These are phyloP conservation scores for Trametes cinnabarina DNA, from an alignment of 768 basidiomycete species.

Conservation along the genomic window DNA sequence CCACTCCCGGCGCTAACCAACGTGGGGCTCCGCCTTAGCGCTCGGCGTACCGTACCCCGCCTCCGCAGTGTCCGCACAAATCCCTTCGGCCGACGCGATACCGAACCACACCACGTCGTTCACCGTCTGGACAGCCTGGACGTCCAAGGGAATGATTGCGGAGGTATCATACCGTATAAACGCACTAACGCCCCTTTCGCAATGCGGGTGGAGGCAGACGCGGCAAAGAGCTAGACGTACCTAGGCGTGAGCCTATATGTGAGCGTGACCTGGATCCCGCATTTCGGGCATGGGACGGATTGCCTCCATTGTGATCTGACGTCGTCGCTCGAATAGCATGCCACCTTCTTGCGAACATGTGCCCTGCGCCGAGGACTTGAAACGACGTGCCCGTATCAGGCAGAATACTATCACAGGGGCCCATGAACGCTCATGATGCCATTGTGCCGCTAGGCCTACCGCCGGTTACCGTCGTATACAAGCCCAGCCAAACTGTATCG, in stretches of 20 bases:
- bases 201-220: not conserved
- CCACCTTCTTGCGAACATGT: not conserved
- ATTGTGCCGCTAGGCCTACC: constrained; percentile 39
- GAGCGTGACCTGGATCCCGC: not conserved
- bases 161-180: constrained; percentile 7
- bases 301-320: not conserved
- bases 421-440: not conserved
- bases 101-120: not conserved
- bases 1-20: constrained; percentile 7
- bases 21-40: constrained; percentile 18
- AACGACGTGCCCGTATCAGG: not conserved
- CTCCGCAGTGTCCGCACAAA: constrained; percentile 5
- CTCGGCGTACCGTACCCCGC: constrained; percentile 17
- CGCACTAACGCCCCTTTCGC: constrained; percentile 13
- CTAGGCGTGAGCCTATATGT: not conserved
- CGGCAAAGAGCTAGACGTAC: not conserved
- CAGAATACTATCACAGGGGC: not conserved
- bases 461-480: constrained; percentile 89
- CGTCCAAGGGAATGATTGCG: not conserved
- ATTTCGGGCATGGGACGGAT: constrained; percentile 10
- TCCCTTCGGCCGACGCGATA: constrained; percentile 18
- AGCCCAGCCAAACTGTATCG: constrained; percentile 88
- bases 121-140: not conserved
- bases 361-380: not conserved
- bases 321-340: not conserved